Percentiles rank a stretch among this genome's conserved stretches.
phyloP scores from a whole-genome alignment of 352 stramenopile species.

The Phytophthora agathidicida region DNA sequence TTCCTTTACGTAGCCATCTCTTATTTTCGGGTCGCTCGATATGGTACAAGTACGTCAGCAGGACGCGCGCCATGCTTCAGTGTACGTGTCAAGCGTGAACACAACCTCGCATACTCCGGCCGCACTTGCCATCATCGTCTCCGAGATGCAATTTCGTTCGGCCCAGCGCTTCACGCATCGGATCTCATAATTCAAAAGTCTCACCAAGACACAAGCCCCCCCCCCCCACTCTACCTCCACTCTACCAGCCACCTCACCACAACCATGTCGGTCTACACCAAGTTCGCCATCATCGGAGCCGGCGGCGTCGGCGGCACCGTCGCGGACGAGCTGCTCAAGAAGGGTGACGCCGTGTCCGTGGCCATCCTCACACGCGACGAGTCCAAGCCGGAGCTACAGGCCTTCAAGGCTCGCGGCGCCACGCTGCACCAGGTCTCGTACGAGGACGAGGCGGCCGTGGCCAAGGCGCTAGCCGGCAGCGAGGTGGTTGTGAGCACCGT shows the following conservation, averaged over 20 bases:
- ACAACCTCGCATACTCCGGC: no score
- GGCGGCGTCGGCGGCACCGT: constrained; percentile 29
- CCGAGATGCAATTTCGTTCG: no score
- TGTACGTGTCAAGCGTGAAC: no score
- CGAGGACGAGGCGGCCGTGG: constrained; percentile 17
- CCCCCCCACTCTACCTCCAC: not conserved
- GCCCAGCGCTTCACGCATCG: no score
- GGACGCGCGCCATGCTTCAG: no score
- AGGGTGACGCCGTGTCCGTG: constrained; percentile 13
- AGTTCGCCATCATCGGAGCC: constrained; percentile 33
- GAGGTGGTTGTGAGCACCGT: constrained; percentile 21
- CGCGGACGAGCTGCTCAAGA: constrained; percentile 35
- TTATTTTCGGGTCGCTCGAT: not conserved
- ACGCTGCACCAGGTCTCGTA: constrained; percentile 29
- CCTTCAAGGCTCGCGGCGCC: constrained; percentile 33
- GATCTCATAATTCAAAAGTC: constrained; percentile 22
- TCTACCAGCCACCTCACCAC: not conserved
- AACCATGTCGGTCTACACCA: constrained; percentile 23
- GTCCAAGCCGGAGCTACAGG: constrained; percentile 25
- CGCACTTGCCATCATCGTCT: not conserved
- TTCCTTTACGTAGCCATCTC: not conserved
- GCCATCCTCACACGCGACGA: constrained; percentile 34
- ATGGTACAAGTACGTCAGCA: constrained; percentile 4
- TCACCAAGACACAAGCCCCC: constrained; percentile 9
- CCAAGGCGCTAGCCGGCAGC: constrained; percentile 26